Base-by-base conservation (phyloP, 371 early-diverging fungal genomes). In the Coemansia sp. region DNA sequence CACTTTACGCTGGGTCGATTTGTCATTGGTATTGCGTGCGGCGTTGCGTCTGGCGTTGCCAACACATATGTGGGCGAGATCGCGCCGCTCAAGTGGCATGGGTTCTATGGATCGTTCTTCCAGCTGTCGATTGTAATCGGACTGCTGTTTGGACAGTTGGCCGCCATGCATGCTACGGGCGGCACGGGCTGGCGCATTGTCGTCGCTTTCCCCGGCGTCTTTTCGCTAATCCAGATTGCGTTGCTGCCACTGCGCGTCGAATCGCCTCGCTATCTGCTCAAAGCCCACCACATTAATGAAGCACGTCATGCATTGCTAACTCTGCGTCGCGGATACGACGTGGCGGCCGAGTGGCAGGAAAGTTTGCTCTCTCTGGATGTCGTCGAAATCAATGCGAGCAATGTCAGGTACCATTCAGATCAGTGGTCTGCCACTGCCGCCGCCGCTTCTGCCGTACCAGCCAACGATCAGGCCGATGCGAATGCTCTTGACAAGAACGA, bases 41-140 rank as follows among this genome's bases (percentile, higher is more conserved):
- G 97, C 5, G 76, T 88, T 4, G 87, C 88, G 0, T 90, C 92
- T 5, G 91, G 90, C 22, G 88, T 90, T 16, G 91, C 91, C 0
- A 95, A 95, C 18, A 82, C 87, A 34, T 98, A 94, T 68, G 79
- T 97, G 22, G 82, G 86, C 7, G 94, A 95, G 64, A 85, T 97
- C 26, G 84, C 94, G 10, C 91, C 97, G 0, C 72, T 82, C 24
- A 71, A 80, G 2, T 77, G 82, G 39, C 85, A 93, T 7, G 98
- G 97, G 0, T 81, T 86, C 40, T 86, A 90, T 64, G 91, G 90
- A n/a, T 81, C 87, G 10, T 82, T 90, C 61, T 93, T 92, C 80
- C 95, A 95, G 72, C 59, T 94, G 31, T 85, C 89, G 2, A 82
- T 95, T 45, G 90, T 95, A 8, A 54, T 88, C 6, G 97, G 96